Base-by-base conservation (phyloP, 2,329 filamentous ascomycete species). In the Colletotrichum spaethianum region DNA sequence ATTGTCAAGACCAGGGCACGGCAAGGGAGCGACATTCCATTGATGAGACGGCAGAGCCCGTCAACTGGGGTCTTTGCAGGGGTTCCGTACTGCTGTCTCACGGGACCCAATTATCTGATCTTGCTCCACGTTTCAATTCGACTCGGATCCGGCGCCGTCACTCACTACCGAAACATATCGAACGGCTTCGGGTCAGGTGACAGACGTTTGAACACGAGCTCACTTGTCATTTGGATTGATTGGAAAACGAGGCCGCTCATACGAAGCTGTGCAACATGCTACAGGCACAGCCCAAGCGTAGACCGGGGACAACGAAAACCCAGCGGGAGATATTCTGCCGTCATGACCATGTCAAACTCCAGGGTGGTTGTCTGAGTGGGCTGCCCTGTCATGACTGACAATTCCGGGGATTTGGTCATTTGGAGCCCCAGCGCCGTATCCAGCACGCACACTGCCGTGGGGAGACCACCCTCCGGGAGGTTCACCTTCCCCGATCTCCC, bases 1-100 rank as follows among this genome's bases (percentile, higher is more conserved):
- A 28, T 38, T 57, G 55, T 62, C 26, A 57, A 53, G 57, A 66
- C 44, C 48, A 68, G 59, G 65, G 65, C 38, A 31, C 31, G 38
- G 46, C 46, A 63, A 44, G 61, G 70, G 42, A 26, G 46, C 38
- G 46, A 48, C 70, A 55, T 65, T 57, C 56, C 55, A 63, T 73
- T 67, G 26, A 70, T 70, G 70, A 73, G 70, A 73, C 70, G 70
- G 70, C 70, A 73, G 70, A 71, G 70, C 70, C 70, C 70, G 70
- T 61, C 62, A 71, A 62, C 70, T 48, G 66, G 70, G 70, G 60
- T 60, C 23, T n/a, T 64, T 38, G 28, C 66, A 70, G 48, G 65
- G 65, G 52, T 70, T 16, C 55, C 66, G 53, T 64, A 55, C 36
- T 26, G 8, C 62, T 12, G 36, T 52, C 64, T 46, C 16, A 56